Conservation (phyloP, 2,329 filamentous ascomycete species). For the Colletotrichum acutatum region DNA sequence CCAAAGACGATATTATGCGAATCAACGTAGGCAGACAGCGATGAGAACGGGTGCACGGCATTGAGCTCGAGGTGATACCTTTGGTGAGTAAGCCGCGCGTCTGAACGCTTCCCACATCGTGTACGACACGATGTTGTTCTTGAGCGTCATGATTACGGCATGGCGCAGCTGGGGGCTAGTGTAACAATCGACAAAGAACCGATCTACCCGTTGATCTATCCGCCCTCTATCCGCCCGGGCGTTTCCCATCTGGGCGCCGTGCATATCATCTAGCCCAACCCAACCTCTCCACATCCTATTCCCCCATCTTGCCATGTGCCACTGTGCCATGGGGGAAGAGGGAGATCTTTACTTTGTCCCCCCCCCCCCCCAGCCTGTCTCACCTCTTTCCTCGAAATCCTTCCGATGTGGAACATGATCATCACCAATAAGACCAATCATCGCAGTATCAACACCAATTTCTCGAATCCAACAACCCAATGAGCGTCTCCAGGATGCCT, state of each 20-base stretch:
- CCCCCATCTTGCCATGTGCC: background rate
- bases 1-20: background rate
- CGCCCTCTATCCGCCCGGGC: background rate
- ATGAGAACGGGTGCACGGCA: background rate
- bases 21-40: background rate
- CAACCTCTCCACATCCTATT: background rate
- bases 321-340: background rate
- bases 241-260: background rate
- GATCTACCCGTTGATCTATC: background rate
- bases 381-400: background rate
- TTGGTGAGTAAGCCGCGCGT: background rate
- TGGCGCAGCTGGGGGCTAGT: background rate
- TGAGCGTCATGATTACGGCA: slow-evolving; percentile 34
- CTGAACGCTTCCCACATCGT: background rate
- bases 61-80: background rate
- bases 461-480: background rate
- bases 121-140: background rate
- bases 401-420: background rate
- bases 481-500: slow-evolving; percentile 3
- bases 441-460: background rate
- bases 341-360: background rate
- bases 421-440: background rate
- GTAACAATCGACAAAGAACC: background rate
- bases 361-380: background rate
- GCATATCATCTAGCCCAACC: background rate